Percentiles rank a stretch among this genome's conserved stretches.
These are phyloP conservation scores for Paraglomus occultum DNA, from an alignment of 192 early-diverging fungal genomes.

Conservation along the genomic window DNA sequence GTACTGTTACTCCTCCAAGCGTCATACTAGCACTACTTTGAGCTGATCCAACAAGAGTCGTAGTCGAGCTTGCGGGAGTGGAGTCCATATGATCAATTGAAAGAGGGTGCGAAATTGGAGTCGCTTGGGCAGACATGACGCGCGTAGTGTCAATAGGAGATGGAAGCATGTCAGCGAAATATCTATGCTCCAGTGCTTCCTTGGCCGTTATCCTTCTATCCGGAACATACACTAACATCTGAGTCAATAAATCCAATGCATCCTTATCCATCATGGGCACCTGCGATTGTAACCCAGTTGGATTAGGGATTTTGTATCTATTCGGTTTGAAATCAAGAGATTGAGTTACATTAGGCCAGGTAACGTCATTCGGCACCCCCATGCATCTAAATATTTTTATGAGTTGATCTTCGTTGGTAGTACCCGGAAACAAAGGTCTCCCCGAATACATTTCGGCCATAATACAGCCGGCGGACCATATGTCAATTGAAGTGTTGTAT, in stretches of 20 bases:
- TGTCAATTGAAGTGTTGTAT: constrained; percentile 95
- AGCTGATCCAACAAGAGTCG: no score
- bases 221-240: constrained; percentile 76
- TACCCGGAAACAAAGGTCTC: constrained; percentile 77
- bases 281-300: constrained; percentile 58
- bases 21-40: no score
- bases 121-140: no score
- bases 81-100: no score
- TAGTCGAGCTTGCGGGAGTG: no score
- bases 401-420: constrained; percentile 79
- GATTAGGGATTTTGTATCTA: constrained; percentile 58
- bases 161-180: constrained; percentile 52
- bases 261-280: constrained; percentile 73
- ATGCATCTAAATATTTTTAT: constrained; percentile 75
- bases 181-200: constrained; percentile 62
- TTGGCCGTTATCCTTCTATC: constrained; percentile 60
- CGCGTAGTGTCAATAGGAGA: constrained; percentile 25
- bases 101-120: no score
- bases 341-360: constrained; percentile 71
- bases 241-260: constrained; percentile 71
- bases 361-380: constrained; percentile 75
- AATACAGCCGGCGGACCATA: constrained; percentile 98
- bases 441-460: constrained; percentile 93
- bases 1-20: no score
- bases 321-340: constrained; percentile 65